Evolutionary conservation across 208 protist species (phyloP).

Genomic region (Kentomonas sorsogonicus): DNA sequence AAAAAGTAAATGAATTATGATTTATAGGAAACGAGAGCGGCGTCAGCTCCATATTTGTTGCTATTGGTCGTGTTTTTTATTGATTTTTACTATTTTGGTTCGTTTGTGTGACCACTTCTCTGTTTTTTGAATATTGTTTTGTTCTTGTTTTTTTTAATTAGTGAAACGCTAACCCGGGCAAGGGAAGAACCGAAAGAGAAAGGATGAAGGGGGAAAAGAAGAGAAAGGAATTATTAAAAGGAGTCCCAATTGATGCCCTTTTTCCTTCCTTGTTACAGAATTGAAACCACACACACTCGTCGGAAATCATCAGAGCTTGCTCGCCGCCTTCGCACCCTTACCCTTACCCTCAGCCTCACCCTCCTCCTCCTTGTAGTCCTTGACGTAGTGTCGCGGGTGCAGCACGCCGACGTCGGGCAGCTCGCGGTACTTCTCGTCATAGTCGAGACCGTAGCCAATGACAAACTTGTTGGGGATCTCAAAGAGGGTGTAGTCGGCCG

Average conservation of each 20-base stretch:
- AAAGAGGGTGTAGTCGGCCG: conserved; percentile 68
- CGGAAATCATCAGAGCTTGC: conserved; percentile 20
- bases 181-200: no score
- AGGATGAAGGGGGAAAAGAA: no score
- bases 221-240: neutral
- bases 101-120: no score
- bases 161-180: no score
- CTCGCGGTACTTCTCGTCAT: conserved; percentile 71
- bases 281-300: no score
- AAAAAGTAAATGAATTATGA: no score
- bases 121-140: neutral
- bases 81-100: conserved; percentile 1
- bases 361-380: conserved; percentile 2
- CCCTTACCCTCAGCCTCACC: neutral
- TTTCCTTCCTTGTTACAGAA: conserved; percentile 5
- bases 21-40: no score
- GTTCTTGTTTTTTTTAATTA: neutral
- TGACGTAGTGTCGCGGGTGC: conserved; percentile 55
- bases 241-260: neutral
- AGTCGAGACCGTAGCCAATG: conserved; percentile 91
- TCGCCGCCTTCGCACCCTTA: conserved; percentile 3
- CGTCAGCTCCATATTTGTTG: no score
- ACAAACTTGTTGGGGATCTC: conserved; percentile 70
- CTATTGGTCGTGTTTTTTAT: conserved; percentile 3
- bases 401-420: conserved; percentile 75